Base-by-base conservation (phyloP, 495 filamentous ascomycete genomes). In the Neurospora sublineolata region DNA sequence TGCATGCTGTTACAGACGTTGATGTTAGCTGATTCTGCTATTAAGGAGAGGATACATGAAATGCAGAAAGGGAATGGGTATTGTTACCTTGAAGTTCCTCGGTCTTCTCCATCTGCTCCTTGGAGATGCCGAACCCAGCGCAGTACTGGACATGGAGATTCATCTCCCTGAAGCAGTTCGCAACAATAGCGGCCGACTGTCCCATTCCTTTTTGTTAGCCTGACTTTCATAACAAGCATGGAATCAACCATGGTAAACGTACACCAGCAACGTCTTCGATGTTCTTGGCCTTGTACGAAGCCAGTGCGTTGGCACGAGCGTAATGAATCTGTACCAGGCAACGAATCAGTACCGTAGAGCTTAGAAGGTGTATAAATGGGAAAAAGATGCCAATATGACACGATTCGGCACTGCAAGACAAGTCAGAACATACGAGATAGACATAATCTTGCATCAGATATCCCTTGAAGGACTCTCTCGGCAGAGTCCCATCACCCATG, bases 381-480 rank as follows among this genome's bases (percentile, higher is more conserved):
- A 1, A 44, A 70, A 71, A 30, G 12, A 7, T 23, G 46, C 46
- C 11, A 58, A 58, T 6, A 58, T 14, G 20, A 3, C 46, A 58
- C 1, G 9, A 23, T 23, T 4, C 4, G 46, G 11, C 7, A 58
- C 20, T 10, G 37, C 3, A 6, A 52, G 14, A 38, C 44, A 37
- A 5, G 44, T 36, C n/a, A 30, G 69, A 64, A 71, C 82, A 74
- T 71, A 96, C 92, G 27, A 97, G 83, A 75, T 93, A 97, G 38
- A 97, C 82, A 79, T 97, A 97, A 78, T 97, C 94, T 75, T 97
- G 94, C 30, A 94, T 85, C 52, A 97, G 84, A 76, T 97, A 97
- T 67, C 90, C 84, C 79, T 93, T 93, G 82, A 97, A 97, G 5
- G 85, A 86, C 64, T 91, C 88, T 2, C 88, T 69, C 2, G 90